A percentile compares a stretch with the other conserved stretches of the same genome.
phyloP scores from a whole-genome alignment of 257 asterid genomes.

The Penstemon eatonii region DNA sequence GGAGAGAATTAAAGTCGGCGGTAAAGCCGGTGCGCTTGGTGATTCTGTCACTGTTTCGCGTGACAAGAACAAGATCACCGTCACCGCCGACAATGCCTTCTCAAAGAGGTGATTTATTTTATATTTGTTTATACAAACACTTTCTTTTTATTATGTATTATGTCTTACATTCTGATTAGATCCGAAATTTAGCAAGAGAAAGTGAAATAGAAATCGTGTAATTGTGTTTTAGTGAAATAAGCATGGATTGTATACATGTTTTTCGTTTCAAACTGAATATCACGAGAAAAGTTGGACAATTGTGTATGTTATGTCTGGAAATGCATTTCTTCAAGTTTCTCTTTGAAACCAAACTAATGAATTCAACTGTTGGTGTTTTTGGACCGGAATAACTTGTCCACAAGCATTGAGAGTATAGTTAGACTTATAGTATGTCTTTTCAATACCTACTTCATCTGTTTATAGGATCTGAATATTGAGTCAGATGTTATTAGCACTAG shows the following conservation, averaged over 20 bases:
- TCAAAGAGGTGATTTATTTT: slow-evolving; percentile 48
- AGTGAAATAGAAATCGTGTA: too few relatives aligned
- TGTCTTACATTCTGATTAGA: too few relatives aligned
- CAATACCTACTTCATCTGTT: background rate
- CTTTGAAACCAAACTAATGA: background rate
- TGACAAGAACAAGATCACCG: slow-evolving; percentile 59
- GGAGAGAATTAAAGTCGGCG: slow-evolving; percentile 69
- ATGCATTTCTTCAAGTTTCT: background rate
- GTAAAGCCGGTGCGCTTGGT: slow-evolving; percentile 66
- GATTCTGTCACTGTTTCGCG: slow-evolving; percentile 56
- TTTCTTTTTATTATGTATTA: background rate
- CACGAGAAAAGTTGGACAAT: too few relatives aligned
- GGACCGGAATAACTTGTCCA: too few relatives aligned
- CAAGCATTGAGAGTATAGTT: too few relatives aligned
- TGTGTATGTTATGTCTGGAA: background rate
- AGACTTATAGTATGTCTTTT: background rate
- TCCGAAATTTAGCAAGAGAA: too few relatives aligned
- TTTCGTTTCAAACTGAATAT: too few relatives aligned
- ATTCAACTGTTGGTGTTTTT: background rate
- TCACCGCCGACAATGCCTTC: slow-evolving; percentile 48
- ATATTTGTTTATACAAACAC: background rate
- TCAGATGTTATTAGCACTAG: background rate
- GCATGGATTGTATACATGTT: too few relatives aligned
- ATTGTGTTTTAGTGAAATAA: too few relatives aligned
- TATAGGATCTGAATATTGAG: background rate